Evolutionary conservation across 306 rosid species (phyloP).

Genomic region (Quercus dentata): DNA sequence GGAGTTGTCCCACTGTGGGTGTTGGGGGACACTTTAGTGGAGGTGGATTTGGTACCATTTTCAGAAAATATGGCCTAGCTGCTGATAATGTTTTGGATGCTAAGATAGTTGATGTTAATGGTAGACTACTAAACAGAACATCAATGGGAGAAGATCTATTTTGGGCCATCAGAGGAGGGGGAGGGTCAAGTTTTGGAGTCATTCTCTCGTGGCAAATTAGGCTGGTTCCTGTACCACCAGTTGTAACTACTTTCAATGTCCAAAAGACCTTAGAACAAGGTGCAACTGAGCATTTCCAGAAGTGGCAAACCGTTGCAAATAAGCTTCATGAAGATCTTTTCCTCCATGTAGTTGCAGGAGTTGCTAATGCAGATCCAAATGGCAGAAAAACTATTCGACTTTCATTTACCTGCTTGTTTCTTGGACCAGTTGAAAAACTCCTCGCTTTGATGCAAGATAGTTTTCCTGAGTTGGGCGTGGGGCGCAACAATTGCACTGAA

Average conservation of each 20-base stretch:
- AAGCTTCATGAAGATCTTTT: not conserved
- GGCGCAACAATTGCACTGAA: not conserved
- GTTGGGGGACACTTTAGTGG: not conserved
- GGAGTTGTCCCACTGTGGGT: not conserved
- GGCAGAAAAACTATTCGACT: not conserved
- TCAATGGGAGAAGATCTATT: conserved; percentile 7
- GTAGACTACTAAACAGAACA: not conserved
- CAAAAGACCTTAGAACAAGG: not conserved
- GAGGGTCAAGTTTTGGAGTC: conserved; percentile 1
- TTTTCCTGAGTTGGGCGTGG: not conserved
- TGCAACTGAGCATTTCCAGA: not conserved
- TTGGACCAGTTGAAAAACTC: not conserved
- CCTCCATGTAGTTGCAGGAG: not conserved
- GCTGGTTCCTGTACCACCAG: not conserved
- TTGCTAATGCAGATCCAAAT: not conserved
- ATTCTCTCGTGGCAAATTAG: not conserved
- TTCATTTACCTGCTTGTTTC: not conserved
- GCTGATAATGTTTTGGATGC: conserved; percentile 1
- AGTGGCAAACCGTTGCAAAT: not conserved
- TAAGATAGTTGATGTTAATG: not conserved
- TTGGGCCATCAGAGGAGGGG: conserved; percentile 6
- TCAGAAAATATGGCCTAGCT: conserved; percentile 1
- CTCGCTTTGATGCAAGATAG: not conserved
- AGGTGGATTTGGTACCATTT: not conserved
- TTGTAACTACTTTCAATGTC: not conserved